phyloP scores from a whole-genome alignment of 23 red algal genomes.

The Gracilaria vermiculophylla region DNA sequence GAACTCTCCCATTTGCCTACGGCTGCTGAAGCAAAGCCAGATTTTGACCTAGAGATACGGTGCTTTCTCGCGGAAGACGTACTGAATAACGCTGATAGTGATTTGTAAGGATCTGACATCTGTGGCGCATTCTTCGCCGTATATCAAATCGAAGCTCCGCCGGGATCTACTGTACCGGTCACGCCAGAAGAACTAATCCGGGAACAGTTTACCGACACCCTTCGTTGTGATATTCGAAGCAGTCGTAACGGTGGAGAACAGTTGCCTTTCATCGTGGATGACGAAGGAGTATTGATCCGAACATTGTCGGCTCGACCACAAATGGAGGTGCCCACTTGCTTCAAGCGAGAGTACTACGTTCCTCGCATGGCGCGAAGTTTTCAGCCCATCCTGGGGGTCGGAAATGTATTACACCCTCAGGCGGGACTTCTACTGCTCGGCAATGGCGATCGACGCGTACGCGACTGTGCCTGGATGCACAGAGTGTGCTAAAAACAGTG shows the following conservation, averaged over 20 bases:
- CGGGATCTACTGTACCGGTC: not conserved
- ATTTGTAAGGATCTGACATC: not conserved
- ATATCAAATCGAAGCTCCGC: not conserved
- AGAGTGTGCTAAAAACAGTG: constrained; percentile 1
- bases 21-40: not conserved
- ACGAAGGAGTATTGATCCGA: not conserved
- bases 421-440: constrained; percentile 22
- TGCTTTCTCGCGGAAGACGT: constrained; percentile 17
- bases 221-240: not conserved
- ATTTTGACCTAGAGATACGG: not conserved
- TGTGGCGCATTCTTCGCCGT: not conserved
- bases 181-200: not conserved
- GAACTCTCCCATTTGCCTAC: not conserved
- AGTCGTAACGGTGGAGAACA: constrained; percentile 19
- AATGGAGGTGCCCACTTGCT: not conserved
- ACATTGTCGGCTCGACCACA: not conserved
- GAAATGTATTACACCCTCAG: not conserved
- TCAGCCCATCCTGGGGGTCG: not conserved
- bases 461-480: not conserved
- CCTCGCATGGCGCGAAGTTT: not conserved
- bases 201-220: not conserved
- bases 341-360: not conserved
- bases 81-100: not conserved
- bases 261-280: not conserved
- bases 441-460: constrained; percentile 10